phyloP scores from a whole-genome alignment of 768 basidiomycete species.

The Infundibulicybe gibba region DNA sequence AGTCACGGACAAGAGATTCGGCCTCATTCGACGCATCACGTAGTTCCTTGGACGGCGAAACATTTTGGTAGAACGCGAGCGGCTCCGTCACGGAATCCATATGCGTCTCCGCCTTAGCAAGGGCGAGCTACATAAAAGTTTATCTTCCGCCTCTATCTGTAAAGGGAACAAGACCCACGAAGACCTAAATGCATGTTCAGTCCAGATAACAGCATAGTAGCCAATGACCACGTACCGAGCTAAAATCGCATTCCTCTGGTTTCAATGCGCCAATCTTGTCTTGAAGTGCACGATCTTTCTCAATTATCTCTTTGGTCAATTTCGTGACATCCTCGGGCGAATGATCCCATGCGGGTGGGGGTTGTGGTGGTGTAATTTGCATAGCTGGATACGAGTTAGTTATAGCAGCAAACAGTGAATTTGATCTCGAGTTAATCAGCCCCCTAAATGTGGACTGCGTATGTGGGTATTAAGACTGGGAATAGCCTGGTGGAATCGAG shows the following conservation, averaged over 20 bases:
- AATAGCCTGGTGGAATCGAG: constrained; percentile 12
- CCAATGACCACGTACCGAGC: constrained; percentile 46
- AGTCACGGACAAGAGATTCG: constrained; percentile 69
- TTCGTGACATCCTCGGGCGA: constrained; percentile 53
- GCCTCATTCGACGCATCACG: constrained; percentile 78
- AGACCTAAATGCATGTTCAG: constrained; percentile 45
- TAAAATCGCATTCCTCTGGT: constrained; percentile 56
- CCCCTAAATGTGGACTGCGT: constrained; percentile 18
- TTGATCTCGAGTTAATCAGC: no score
- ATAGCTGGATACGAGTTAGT: constrained; percentile 30
- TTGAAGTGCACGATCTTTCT: constrained; percentile 45
- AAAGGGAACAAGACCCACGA: constrained; percentile 44
- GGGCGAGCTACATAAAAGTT: constrained; percentile 39
- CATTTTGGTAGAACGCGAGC: constrained; percentile 78
- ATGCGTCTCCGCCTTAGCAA: constrained; percentile 58
- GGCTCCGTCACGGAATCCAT: constrained; percentile 53
- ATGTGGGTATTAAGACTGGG: constrained; percentile 14
- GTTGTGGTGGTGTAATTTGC: constrained; percentile 59
- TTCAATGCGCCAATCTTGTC: constrained; percentile 61
- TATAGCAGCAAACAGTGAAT: constrained; percentile 22
- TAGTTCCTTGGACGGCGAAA: constrained; percentile 69
- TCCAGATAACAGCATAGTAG: not conserved
- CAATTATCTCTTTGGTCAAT: constrained; percentile 58
- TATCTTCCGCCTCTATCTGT: constrained; percentile 1
- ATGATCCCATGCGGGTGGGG: constrained; percentile 65